Conservation (phyloP, 2,329 filamentous ascomycete species). For the Neofusicoccum kwambonambiense region DNA sequence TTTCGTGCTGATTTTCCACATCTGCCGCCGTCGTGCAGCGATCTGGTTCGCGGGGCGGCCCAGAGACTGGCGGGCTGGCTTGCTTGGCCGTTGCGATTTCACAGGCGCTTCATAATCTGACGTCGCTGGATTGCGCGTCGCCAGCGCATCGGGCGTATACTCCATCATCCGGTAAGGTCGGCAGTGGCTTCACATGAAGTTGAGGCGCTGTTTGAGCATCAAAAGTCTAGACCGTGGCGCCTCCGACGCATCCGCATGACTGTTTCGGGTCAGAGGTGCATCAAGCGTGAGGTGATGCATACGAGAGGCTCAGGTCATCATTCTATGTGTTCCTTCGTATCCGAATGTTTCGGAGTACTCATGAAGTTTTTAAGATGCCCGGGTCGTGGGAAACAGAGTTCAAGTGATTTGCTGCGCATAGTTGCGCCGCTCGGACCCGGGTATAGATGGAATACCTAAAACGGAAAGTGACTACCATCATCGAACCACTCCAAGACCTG, state of each 20-base stretch:
- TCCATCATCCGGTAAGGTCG: background rate
- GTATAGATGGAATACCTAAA: background rate
- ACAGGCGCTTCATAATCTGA: constrained; percentile 6
- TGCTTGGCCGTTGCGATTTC: background rate
- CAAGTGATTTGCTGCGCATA: background rate
- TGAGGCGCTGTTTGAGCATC: background rate
- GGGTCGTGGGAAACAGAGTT: background rate
- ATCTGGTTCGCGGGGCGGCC: background rate
- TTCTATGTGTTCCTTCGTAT: background rate
- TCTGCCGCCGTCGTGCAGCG: background rate
- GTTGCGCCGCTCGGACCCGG: too few relatives aligned
- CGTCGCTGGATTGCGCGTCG: background rate
- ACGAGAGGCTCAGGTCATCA: constrained; percentile 10
- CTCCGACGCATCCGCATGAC: constrained; percentile 1
- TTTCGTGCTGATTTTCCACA: background rate
- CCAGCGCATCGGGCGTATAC: background rate
- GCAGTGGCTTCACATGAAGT: constrained; percentile 5
- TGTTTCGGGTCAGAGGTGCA: background rate
- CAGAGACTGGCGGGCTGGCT: too few relatives aligned
- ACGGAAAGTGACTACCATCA: too few relatives aligned
- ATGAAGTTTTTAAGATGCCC: too few relatives aligned
- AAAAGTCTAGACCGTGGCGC: background rate
- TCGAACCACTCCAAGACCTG: too few relatives aligned
- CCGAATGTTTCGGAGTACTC: too few relatives aligned
- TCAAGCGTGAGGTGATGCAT: background rate